Evolutionary conservation across 2,329 filamentous ascomycete genomes (phyloP).

Genomic region (Thyridium curvatum): DNA sequence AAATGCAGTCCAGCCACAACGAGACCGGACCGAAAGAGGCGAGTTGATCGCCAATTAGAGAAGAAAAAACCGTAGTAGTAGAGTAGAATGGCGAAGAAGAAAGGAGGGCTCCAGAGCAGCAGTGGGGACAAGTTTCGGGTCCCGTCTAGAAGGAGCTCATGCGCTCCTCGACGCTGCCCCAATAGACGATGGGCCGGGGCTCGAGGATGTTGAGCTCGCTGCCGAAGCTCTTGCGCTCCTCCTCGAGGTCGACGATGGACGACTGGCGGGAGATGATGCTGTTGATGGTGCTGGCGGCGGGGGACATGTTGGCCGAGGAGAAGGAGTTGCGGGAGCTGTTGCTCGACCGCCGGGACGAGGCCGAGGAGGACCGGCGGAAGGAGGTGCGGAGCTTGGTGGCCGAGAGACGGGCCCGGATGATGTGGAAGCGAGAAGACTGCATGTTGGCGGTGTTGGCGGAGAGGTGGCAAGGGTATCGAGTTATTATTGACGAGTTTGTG

Average conservation of each 20-base stretch:
- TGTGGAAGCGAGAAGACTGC: conserved; percentile 42
- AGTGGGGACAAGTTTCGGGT: background rate
- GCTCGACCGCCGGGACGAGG: conserved; percentile 29
- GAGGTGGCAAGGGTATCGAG: conserved; percentile 1
- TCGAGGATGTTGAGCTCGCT: conserved; percentile 52
- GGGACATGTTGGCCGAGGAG: conserved; percentile 36
- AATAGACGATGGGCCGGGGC: conserved; percentile 57
- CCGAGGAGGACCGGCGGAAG: conserved; percentile 44
- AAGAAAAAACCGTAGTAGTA: conserved; percentile 2
- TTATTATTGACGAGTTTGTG: conserved; percentile 1
- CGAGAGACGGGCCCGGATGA: conserved; percentile 44
- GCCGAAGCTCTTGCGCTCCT: conserved; percentile 47
- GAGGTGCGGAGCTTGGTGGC: conserved; percentile 42
- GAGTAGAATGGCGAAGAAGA: conserved; percentile 4
- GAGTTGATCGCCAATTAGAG: background rate
- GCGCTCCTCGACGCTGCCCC: conserved; percentile 56
- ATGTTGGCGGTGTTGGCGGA: conserved; percentile 23
- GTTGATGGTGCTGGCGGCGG: conserved; percentile 47
- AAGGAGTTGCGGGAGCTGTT: conserved; percentile 34
- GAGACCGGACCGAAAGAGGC: no score
- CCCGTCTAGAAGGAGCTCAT: conserved; percentile 35
- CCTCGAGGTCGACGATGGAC: conserved; percentile 50
- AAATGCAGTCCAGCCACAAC: no score
- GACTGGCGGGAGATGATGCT: conserved; percentile 52
- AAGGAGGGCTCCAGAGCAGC: background rate